These are phyloP conservation scores for Hanseniaspora pseudoguilliermondii DNA, from an alignment of 805 yeast genomes.

Conservation along the genomic window DNA sequence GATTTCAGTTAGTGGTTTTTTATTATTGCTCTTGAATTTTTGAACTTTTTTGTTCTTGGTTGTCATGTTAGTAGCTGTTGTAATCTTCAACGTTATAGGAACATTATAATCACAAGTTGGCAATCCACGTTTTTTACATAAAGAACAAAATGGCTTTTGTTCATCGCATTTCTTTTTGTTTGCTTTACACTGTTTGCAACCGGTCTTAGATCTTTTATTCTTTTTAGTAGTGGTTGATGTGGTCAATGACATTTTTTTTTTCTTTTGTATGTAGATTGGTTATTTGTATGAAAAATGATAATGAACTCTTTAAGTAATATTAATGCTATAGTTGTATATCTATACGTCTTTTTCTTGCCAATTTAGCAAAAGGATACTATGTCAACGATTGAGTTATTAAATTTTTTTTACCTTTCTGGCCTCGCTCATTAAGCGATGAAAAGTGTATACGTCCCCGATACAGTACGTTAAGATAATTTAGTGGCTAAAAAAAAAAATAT, in stretches of 20 bases:
- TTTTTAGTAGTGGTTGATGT: background rate
- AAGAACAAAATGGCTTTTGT: background rate
- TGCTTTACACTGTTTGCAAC: slow-evolving; percentile 4
- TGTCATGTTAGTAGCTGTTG: background rate
- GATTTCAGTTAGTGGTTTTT: background rate
- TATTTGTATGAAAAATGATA: no score
- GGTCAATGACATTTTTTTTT: background rate
- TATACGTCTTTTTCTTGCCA: no score
- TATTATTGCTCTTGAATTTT: background rate
- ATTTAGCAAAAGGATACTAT: no score
- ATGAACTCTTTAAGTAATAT: no score
- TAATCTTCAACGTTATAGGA: background rate
- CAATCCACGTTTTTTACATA: background rate
- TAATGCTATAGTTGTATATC: no score
- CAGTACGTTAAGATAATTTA: no score
- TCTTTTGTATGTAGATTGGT: no score
- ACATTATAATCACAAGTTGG: background rate
- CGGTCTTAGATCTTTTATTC: slow-evolving; percentile 1
- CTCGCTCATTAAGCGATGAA: no score
- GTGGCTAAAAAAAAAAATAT: no score
- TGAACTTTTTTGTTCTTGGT: background rate
- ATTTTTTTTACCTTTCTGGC: no score
- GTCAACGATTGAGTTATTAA: no score
- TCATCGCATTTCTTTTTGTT: slow-evolving; percentile 5
- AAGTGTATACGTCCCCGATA: no score